Conservation (phyloP, 2,329 filamentous ascomycete species). For the Aureobasidium melanogenum region DNA sequence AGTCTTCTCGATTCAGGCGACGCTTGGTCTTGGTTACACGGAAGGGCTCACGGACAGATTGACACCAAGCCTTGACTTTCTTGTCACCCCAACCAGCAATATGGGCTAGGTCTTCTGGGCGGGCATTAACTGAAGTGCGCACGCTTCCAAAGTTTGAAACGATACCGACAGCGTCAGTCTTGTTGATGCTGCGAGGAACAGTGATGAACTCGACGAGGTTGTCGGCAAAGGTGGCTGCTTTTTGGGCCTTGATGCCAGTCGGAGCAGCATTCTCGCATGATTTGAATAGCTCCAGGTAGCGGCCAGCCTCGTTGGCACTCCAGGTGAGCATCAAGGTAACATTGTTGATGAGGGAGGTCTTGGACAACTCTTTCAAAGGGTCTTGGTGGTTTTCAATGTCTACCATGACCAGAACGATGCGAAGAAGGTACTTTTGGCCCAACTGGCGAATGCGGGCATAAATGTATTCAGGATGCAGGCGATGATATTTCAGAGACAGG, state of each 20-base stretch:
- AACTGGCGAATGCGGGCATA: constrained; percentile 84
- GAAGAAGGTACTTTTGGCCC: constrained; percentile 76
- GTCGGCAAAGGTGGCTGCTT: constrained; percentile 75
- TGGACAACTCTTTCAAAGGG: constrained; percentile 77
- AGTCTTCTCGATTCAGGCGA: constrained; percentile 31
- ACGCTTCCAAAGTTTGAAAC: constrained; percentile 90
- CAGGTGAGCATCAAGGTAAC: constrained; percentile 88
- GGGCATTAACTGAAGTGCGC: constrained; percentile 76
- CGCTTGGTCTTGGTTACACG: constrained; percentile 60
- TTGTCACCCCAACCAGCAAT: constrained; percentile 93
- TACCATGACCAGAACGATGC: constrained; percentile 81
- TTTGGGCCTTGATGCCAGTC: constrained; percentile 74
- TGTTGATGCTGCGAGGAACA: constrained; percentile 81
- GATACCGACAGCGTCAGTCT: constrained; percentile 82
- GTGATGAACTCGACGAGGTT: constrained; percentile 89
- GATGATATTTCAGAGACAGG: constrained; percentile 91
- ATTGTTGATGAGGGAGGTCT: constrained; percentile 86
- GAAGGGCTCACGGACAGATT: constrained; percentile 77
- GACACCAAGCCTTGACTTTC: constrained; percentile 82
- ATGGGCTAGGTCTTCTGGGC: constrained; percentile 72
- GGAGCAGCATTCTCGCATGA: constrained; percentile 81
- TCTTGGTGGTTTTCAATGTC: constrained; percentile 95
- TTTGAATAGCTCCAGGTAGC: constrained; percentile 93
- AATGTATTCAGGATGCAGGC: constrained; percentile 94
- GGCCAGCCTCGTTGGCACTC: constrained; percentile 85